Conservation (phyloP, 2,329 filamentous ascomycete genomes). For the Ophiocordyceps camponoti-saundersi region DNA sequence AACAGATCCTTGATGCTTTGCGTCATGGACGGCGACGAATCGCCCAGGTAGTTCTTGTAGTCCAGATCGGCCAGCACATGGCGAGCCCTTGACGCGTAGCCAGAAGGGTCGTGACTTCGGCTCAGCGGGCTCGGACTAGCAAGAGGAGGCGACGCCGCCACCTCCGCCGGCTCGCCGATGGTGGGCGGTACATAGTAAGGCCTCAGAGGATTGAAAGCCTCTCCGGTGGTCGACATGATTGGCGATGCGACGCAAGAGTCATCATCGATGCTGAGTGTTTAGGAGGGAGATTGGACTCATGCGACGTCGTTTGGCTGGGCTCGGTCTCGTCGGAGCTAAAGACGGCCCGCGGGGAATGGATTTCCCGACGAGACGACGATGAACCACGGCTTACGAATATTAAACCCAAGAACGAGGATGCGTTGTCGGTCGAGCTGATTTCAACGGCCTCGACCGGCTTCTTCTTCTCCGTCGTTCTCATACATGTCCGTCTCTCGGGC, state of each 20-base stretch:
- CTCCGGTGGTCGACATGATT: constrained; percentile 26
- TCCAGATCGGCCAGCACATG: constrained; percentile 82
- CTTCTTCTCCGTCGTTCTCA: not conserved
- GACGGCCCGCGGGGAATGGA: constrained; percentile 14
- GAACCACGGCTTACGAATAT: not conserved
- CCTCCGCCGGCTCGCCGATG: constrained; percentile 29
- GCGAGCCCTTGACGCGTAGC: constrained; percentile 44
- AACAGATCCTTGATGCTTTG: constrained; percentile 61
- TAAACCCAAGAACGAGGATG: not conserved
- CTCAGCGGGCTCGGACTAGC: constrained; percentile 26
- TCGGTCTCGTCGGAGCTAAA: constrained; percentile 8
- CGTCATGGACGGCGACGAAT: constrained; percentile 56
- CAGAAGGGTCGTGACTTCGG: constrained; percentile 20
- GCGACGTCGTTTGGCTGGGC: constrained; percentile 1
- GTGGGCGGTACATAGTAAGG: constrained; percentile 52
- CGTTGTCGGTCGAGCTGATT: constrained; percentile 1
- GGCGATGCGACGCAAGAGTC: constrained; percentile 9
- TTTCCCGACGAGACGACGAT: constrained; percentile 11
- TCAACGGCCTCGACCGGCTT: not conserved
- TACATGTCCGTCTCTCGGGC: not conserved
- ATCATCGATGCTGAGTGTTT: constrained; percentile 5
- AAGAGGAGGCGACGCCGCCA: constrained; percentile 16
- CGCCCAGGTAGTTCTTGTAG: constrained; percentile 73
- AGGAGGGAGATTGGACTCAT: constrained; percentile 14
- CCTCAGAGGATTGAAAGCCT: constrained; percentile 44